phyloP scores from a whole-genome alignment of 2,329 filamentous ascomycete genomes.

The Sordariomycetes sp. region DNA sequence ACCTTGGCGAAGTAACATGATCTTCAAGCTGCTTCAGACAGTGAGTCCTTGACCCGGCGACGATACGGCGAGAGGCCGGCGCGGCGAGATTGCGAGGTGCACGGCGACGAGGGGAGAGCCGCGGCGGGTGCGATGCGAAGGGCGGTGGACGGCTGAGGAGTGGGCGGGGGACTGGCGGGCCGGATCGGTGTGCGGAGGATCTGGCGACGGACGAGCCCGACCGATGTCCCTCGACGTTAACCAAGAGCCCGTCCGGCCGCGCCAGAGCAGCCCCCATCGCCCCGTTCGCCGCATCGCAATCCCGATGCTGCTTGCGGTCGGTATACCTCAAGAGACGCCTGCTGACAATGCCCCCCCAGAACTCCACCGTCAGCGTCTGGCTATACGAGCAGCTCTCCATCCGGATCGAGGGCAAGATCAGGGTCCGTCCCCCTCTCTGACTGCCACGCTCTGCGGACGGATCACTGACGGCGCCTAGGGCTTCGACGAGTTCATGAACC shows the following conservation, averaged over 20 bases:
- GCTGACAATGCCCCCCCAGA: conserved; percentile 27
- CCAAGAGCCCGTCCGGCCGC: not conserved
- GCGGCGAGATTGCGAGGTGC: not conserved
- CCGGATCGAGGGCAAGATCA: conserved; percentile 91
- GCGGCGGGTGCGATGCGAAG: not conserved
- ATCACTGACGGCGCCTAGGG: conserved; percentile 46
- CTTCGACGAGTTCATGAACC: conserved; percentile 99
- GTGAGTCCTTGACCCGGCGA: conserved; percentile 16
- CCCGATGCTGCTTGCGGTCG: no score
- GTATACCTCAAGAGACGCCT: not conserved
- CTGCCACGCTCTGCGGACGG: conserved; percentile 33
- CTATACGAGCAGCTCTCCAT: conserved; percentile 91
- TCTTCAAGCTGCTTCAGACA: conserved; percentile 65
- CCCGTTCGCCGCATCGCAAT: not conserved
- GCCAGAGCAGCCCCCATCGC: not conserved
- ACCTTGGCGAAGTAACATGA: conserved; percentile 24
- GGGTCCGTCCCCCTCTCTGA: conserved; percentile 39
- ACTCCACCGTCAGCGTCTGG: conserved; percentile 86
- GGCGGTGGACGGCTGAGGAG: not conserved
- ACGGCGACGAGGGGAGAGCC: no score
- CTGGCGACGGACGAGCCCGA: not conserved
- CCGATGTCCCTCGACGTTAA: not conserved
- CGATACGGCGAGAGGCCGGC: not conserved
- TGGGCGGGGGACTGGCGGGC: not conserved
- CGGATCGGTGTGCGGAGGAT: not conserved